phyloP scores from a whole-genome alignment of 208 protist species.

The Trypanosoma boissoni region DNA sequence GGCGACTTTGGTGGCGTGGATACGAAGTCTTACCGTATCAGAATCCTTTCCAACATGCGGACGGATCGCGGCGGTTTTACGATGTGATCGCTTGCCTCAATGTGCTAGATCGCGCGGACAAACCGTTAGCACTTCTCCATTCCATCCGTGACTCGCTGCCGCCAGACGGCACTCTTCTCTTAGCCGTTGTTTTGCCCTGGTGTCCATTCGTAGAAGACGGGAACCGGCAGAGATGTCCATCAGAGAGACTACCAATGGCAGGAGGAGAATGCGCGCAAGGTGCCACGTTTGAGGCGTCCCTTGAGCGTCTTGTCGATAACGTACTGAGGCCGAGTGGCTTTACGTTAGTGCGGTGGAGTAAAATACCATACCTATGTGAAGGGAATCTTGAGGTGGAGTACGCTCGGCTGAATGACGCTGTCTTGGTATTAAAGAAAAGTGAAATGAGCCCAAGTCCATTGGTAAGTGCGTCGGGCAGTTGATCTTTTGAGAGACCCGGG shows the following conservation, averaged over 20 bases:
- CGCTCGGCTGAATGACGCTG: conserved; percentile 71
- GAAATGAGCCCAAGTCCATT: conserved; percentile 10
- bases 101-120: conserved; percentile 81
- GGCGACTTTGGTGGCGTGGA: conserved; percentile 62
- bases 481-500: too few relatives aligned
- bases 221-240: conserved; percentile 41
- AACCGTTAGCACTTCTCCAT: conserved; percentile 49
- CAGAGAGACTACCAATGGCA: conserved; percentile 69
- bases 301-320: conserved; percentile 65
- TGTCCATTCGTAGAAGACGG: conserved; percentile 85
- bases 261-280: conserved; percentile 76
- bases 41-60: conserved; percentile 39
- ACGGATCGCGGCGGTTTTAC: conserved; percentile 38
- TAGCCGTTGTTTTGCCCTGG: conserved; percentile 86
- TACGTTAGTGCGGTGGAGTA: conserved; percentile 78
- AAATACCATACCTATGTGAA: conserved; percentile 81
- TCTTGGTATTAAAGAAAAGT: conserved; percentile 57
- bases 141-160: conserved; percentile 62
- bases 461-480: conserved; percentile 1
- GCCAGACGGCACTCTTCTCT: conserved; percentile 48
- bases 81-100: conserved; percentile 81
- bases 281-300: conserved; percentile 64
- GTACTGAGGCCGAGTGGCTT: conserved; percentile 75
- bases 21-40: conserved; percentile 64
- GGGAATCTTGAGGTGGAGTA: conserved; percentile 75